Evolutionary conservation across 768 basidiomycete species (phyloP).

Genomic region (Leucocoprinus sp.): DNA sequence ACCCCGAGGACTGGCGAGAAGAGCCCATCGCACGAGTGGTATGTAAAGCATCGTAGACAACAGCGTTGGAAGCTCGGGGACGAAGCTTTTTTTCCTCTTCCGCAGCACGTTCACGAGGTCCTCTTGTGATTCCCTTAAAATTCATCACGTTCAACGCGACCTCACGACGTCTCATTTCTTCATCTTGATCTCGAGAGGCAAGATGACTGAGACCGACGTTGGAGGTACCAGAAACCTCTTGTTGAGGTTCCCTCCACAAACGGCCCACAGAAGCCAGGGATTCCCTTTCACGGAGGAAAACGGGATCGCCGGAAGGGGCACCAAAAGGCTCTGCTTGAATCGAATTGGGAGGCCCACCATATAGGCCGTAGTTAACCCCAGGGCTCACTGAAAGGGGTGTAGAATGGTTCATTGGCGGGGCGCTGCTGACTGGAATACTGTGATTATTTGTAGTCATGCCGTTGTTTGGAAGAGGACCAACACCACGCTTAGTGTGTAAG

Average conservation of each 20-base stretch:
- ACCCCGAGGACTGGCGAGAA: constrained; percentile 29
- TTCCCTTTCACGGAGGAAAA: constrained; percentile 12
- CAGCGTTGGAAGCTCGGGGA: constrained; percentile 31
- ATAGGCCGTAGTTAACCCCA: neutral
- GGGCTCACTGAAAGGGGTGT: constrained; percentile 3
- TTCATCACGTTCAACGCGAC: constrained; percentile 29
- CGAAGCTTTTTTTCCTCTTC: constrained; percentile 54
- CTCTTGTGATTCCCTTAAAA: constrained; percentile 32
- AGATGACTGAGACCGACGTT: constrained; percentile 6
- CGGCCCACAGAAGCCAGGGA: constrained; percentile 11
- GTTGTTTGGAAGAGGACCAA: constrained; percentile 48
- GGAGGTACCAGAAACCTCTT: constrained; percentile 10
- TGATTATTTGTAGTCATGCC: constrained; percentile 22
- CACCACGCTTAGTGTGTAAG: constrained; percentile 87
- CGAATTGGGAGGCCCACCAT: constrained; percentile 6
- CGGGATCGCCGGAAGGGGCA: constrained; percentile 5
- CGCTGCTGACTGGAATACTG: constrained; percentile 12
- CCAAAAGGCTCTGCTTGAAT: constrained; percentile 5
- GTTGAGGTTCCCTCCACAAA: constrained; percentile 14
- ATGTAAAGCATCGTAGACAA: constrained; percentile 75
- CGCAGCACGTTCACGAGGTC: constrained; percentile 53
- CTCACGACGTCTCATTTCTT: constrained; percentile 42
- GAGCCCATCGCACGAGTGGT: constrained; percentile 35
- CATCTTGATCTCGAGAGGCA: constrained; percentile 21
- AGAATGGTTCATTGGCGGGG: constrained; percentile 15